Evolutionary conservation across 2,329 filamentous ascomycete genomes (phyloP).

Genomic region (Fusarium sp.): DNA sequence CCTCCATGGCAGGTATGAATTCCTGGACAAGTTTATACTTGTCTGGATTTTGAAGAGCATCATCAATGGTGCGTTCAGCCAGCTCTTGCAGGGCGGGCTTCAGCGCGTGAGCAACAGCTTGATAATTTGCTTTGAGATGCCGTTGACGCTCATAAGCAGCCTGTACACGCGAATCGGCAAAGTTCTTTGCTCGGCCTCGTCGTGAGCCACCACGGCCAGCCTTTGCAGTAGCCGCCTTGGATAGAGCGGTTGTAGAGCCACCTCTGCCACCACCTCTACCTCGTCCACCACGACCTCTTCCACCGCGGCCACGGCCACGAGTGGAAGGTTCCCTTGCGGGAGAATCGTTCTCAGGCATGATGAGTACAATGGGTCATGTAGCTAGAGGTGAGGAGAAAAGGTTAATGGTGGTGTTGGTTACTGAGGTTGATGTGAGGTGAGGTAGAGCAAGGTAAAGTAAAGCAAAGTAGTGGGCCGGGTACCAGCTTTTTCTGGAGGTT

Average conservation of each 20-base stretch:
- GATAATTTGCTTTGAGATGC: slow-evolving; percentile 71
- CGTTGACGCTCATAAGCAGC: slow-evolving; percentile 70
- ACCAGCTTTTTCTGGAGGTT: slow-evolving; percentile 34
- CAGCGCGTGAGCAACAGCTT: slow-evolving; percentile 67
- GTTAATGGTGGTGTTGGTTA: slow-evolving; percentile 8
- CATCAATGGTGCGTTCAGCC: slow-evolving; percentile 65
- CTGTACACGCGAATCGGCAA: slow-evolving; percentile 62
- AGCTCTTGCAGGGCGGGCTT: slow-evolving; percentile 73
- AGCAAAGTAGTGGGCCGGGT: slow-evolving; percentile 29
- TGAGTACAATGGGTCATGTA: slow-evolving; percentile 45
- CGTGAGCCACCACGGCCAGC: slow-evolving; percentile 50
- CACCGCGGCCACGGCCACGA: slow-evolving; percentile 49
- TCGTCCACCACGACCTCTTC: slow-evolving; percentile 44
- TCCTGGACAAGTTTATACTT: slow-evolving; percentile 62
- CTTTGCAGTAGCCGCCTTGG: slow-evolving; percentile 48
- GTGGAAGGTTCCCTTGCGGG: slow-evolving; percentile 47
- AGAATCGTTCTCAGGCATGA: slow-evolving; percentile 52
- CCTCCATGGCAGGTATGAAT: slow-evolving; percentile 58
- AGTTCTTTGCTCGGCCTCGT: slow-evolving; percentile 64
- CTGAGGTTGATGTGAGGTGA: not conserved
- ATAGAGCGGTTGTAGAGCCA: slow-evolving; percentile 43
- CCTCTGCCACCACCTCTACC: slow-evolving; percentile 44
- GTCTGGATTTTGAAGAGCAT: slow-evolving; percentile 62
- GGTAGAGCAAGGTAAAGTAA: slow-evolving; percentile 24
- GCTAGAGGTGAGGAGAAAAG: slow-evolving; percentile 15